A percentile compares a stretch with the other conserved stretches of the same genome.
Evolutionary conservation across 2,329 filamentous ascomycete genomes (phyloP).

Genomic region (Sordariomycetes sp.): DNA sequence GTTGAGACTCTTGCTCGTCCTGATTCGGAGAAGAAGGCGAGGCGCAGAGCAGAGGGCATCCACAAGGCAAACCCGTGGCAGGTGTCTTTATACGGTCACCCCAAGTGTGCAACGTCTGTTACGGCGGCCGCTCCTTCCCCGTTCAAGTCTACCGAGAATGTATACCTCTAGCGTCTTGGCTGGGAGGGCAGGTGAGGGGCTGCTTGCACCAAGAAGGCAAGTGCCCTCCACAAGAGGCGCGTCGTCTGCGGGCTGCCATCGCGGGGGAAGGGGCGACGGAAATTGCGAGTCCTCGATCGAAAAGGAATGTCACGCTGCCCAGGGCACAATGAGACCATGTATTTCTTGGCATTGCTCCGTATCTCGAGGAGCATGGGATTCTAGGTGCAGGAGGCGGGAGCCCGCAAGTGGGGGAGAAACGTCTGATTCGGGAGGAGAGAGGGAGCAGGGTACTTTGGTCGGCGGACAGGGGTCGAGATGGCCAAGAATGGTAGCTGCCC

Average conservation of each 20-base stretch:
- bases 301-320: neutral
- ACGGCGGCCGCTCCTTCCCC: neutral
- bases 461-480: neutral
- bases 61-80: neutral
- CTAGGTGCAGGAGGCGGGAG: neutral
- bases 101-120: neutral
- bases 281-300: neutral
- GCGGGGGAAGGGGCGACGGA: neutral
- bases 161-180: neutral
- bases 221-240: neutral
- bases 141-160: constrained; percentile 2
- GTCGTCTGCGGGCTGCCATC: neutral
- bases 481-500: constrained; percentile 1
- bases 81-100: neutral
- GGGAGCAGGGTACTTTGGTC: neutral
- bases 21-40: neutral
- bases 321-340: neutral
- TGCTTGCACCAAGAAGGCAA: neutral
- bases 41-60: too few relatives aligned
- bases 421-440: neutral
- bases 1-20: neutral
- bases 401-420: neutral
- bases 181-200: neutral
- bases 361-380: neutral
- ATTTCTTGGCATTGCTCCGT: neutral